These are phyloP conservation scores for Neonectria sp. DNA, from an alignment of 2,329 filamentous ascomycete genomes.

Conservation along the genomic window DNA sequence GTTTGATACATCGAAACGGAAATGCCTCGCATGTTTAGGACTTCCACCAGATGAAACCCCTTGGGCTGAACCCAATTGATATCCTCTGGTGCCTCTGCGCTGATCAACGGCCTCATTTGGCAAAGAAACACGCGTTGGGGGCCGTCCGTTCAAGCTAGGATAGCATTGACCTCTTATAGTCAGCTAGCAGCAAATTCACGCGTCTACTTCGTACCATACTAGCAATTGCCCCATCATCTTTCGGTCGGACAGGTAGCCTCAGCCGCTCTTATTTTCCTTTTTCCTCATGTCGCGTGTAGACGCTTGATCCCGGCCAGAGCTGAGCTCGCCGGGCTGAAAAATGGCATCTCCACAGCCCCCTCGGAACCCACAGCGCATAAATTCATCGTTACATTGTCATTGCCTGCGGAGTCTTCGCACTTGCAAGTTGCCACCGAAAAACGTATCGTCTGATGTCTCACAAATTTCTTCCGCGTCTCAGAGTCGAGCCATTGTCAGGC, in stretches of 20 bases:
- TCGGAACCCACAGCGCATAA: conserved; percentile 25
- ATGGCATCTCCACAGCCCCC: conserved; percentile 10
- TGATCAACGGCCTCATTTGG: no score
- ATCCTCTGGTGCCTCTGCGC: no score
- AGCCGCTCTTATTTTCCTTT: conserved; percentile 1
- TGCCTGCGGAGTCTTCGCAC: neutral
- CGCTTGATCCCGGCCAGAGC: conserved; percentile 16
- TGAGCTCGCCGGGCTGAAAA: conserved; percentile 15
- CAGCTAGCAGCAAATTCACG: neutral
- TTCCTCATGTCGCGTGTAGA: conserved; percentile 1
- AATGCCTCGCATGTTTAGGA: no score
- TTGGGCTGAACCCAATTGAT: neutral
- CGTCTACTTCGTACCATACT: neutral
- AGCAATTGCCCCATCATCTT: neutral
- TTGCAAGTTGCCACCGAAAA: neutral
- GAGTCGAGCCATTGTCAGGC: neutral
- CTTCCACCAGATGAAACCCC: neutral
- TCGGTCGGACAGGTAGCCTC: conserved; percentile 2
- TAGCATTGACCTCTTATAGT: no score
- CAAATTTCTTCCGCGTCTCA: neutral
- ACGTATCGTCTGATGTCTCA: conserved; percentile 9
- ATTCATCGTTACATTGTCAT: conserved; percentile 11
- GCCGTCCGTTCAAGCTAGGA: no score
- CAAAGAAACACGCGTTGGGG: no score
- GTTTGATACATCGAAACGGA: no score